These are phyloP conservation scores for Aquanectria penicillioides DNA, from an alignment of 2,329 filamentous ascomycete genomes.

Conservation along the genomic window DNA sequence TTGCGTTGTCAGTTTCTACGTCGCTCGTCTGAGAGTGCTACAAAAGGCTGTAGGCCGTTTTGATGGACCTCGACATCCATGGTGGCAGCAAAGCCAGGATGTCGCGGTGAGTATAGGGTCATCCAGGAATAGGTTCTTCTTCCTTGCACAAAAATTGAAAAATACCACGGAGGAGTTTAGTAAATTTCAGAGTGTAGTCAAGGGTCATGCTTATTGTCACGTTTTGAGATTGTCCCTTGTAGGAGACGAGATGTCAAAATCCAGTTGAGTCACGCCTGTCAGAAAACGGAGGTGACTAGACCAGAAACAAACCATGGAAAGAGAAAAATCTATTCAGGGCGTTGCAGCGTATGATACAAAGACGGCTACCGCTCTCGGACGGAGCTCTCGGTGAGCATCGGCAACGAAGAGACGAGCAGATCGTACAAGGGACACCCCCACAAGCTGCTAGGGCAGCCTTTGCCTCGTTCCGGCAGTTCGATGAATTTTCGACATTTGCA, in stretches of 20 bases:
- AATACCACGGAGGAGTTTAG: slow-evolving; percentile 72
- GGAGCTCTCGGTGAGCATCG: slow-evolving; percentile 27
- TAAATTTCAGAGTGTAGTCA: slow-evolving; percentile 87
- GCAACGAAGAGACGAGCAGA: slow-evolving; percentile 36
- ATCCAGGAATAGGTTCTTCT: slow-evolving; percentile 69
- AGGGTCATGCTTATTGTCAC: slow-evolving; percentile 61
- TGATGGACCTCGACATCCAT: slow-evolving; percentile 59
- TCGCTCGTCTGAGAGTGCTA: too few relatives aligned
- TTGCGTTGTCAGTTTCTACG: too few relatives aligned
- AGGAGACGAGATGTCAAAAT: neutral
- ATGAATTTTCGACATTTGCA: slow-evolving; percentile 38
- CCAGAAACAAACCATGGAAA: slow-evolving; percentile 22
- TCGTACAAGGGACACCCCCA: slow-evolving; percentile 37
- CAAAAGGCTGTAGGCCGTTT: slow-evolving; percentile 8
- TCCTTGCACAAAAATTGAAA: slow-evolving; percentile 88
- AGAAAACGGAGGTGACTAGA: neutral
- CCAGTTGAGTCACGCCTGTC: neutral
- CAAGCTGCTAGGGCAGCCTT: slow-evolving; percentile 19
- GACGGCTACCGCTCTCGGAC: slow-evolving; percentile 34
- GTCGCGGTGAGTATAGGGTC: slow-evolving; percentile 76
- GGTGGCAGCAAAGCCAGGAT: slow-evolving; percentile 56
- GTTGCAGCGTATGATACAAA: slow-evolving; percentile 46
- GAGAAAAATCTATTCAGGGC: slow-evolving; percentile 44
- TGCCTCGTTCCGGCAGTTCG: slow-evolving; percentile 37
- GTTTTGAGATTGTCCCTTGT: neutral